These are phyloP conservation scores for Xylaria polymorpha DNA, from an alignment of 2,329 filamentous ascomycete genomes.

Conservation along the genomic window DNA sequence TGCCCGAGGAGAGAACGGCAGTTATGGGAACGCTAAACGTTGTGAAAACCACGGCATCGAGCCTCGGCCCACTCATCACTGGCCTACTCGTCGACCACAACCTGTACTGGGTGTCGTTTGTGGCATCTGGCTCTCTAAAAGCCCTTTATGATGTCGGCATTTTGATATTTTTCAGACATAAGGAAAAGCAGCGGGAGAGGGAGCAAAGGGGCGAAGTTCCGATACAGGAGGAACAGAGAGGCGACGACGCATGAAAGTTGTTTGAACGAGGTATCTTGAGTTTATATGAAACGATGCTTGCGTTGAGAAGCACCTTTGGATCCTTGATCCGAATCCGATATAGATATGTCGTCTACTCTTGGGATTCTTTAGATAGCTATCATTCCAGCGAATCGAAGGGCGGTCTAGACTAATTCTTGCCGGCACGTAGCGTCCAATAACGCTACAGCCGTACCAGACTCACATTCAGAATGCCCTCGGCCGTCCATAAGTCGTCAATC, in stretches of 20 bases:
- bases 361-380: background rate
- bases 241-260: background rate
- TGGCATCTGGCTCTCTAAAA: slow-evolving; percentile 72
- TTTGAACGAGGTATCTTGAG: background rate
- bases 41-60: slow-evolving; percentile 73
- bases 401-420: background rate
- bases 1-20: slow-evolving; percentile 74
- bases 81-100: slow-evolving; percentile 68
- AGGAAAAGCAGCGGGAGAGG: slow-evolving; percentile 31
- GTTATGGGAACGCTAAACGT: slow-evolving; percentile 78
- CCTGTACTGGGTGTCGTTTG: slow-evolving; percentile 71
- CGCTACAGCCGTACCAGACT: slow-evolving; percentile 59
- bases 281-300: background rate
- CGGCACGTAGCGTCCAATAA: background rate
- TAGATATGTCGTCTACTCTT: background rate
- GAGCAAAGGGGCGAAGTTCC: slow-evolving; percentile 27
- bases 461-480: slow-evolving; percentile 67
- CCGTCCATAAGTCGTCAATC: slow-evolving; percentile 59
- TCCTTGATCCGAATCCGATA: background rate
- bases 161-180: slow-evolving; percentile 59
- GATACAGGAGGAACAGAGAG: slow-evolving; percentile 24
- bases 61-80: slow-evolving; percentile 70
- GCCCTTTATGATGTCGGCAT: slow-evolving; percentile 69
- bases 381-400: background rate
- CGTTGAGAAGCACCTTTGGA: background rate